These are phyloP conservation scores for Gnomoniopsis sp. DNA, from an alignment of 2,329 filamentous ascomycete genomes.

Conservation along the genomic window DNA sequence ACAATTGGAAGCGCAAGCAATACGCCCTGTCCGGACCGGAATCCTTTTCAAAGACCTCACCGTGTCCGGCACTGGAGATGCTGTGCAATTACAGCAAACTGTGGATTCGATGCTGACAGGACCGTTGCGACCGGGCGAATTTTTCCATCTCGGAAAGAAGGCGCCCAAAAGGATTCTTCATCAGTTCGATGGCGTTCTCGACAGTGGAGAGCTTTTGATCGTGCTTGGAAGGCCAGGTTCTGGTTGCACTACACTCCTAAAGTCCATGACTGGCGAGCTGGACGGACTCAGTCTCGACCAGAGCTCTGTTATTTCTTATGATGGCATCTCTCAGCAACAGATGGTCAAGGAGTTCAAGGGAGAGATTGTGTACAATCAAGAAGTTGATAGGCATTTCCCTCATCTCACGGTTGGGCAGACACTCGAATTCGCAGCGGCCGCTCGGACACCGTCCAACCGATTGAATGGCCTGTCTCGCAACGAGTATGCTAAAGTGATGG, in stretches of 20 bases:
- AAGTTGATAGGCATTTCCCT: slow-evolving; percentile 72
- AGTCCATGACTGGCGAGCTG: slow-evolving; percentile 58
- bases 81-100: slow-evolving; percentile 66
- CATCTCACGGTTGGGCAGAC: slow-evolving; percentile 75
- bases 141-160: slow-evolving; percentile 44
- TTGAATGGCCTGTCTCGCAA: slow-evolving; percentile 58
- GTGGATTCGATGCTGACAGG: slow-evolving; percentile 57
- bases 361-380: slow-evolving; percentile 71
- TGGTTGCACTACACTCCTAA: slow-evolving; percentile 63
- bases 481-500: slow-evolving; percentile 59
- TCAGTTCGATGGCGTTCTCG: slow-evolving; percentile 61
- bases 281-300: slow-evolving; percentile 53
- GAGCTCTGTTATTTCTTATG: slow-evolving; percentile 55
- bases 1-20: slow-evolving; percentile 52
- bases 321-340: slow-evolving; percentile 51
- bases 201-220: slow-evolving; percentile 63
- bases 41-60: slow-evolving; percentile 63
- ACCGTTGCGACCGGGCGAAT: slow-evolving; percentile 55
- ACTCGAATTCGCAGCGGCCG: slow-evolving; percentile 67
- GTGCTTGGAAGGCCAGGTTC: slow-evolving; percentile 65
- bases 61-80: slow-evolving; percentile 64
- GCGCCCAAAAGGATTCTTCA: slow-evolving; percentile 58
- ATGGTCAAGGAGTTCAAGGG: slow-evolving; percentile 61
- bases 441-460: slow-evolving; percentile 63
- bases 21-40: slow-evolving; percentile 52